Conservation (phyloP, 129 eudicot genomes). For the Smallanthus sonchifolius region DNA sequence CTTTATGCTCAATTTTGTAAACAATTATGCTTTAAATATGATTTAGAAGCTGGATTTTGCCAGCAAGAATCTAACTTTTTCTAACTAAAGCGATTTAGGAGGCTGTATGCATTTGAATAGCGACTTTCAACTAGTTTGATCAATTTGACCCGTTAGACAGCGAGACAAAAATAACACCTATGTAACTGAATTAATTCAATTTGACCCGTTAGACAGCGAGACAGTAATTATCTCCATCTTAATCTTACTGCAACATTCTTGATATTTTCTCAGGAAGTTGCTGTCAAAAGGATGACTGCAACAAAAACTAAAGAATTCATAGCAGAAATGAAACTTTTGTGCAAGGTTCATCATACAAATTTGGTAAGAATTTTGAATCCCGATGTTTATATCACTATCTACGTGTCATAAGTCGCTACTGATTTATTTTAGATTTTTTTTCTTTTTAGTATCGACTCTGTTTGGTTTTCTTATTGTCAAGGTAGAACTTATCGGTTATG, state of each 20-base stretch:
- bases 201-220: neutral
- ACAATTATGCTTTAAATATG: neutral
- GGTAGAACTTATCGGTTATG: constrained; percentile 98
- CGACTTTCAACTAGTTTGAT: neutral
- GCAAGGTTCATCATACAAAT: constrained; percentile 97
- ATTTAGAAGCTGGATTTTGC: neutral
- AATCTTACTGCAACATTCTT: neutral
- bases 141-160: neutral
- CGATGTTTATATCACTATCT: constrained; percentile 2
- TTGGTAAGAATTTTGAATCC: constrained; percentile 52
- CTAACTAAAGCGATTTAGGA: neutral
- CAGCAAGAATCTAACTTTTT: neutral
- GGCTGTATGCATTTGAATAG: neutral
- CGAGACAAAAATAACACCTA: too few species aligned
- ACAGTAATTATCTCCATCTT: neutral
- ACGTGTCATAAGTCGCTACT: constrained; percentile 4
- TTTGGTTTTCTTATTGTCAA: constrained; percentile 48
- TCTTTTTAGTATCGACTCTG: constrained; percentile 25
- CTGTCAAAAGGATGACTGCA: constrained; percentile 83
- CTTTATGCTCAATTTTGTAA: neutral
- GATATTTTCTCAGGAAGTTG: constrained; percentile 68
- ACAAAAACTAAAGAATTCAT: constrained; percentile 81
- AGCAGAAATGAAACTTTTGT: constrained; percentile 90
- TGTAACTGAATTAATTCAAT: too few species aligned
- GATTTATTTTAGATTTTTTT: neutral